Evolutionary conservation across 371 early-diverging fungal genomes (phyloP).

Genomic region (Vairimorpha apis): DNA sequence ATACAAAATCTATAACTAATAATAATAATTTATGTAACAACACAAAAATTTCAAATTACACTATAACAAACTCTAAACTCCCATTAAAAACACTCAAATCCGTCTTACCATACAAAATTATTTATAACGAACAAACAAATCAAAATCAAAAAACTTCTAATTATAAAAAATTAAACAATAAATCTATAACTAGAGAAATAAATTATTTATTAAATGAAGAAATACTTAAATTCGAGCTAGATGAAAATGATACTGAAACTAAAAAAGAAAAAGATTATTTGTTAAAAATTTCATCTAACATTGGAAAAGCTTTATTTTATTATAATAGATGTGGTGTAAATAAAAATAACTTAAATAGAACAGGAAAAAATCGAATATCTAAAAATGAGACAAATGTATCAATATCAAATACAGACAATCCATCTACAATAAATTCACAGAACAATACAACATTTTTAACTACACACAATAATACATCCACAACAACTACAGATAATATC

Average conservation of each 20-base stretch:
- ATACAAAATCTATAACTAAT: no score
- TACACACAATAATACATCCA: no score
- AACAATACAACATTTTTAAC: no score
- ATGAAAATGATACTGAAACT: conserved; percentile 21
- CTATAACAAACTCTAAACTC: no score
- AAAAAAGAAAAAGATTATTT: conserved; percentile 27
- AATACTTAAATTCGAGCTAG: conserved; percentile 16
- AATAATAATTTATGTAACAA: no score
- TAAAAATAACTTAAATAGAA: neutral
- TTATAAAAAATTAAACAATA: neutral
- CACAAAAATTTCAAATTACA: no score
- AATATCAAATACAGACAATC: no score
- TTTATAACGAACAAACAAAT: conserved; percentile 10
- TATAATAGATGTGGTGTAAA: neutral
- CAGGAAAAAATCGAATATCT: neutral
- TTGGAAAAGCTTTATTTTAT: conserved; percentile 21
- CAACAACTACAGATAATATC: no score
- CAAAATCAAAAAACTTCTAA: neutral
- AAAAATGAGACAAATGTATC: no score
- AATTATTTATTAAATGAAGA: conserved; percentile 20
- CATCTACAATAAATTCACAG: no score
- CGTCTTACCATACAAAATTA: conserved; percentile 16
- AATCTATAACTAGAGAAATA: no score
- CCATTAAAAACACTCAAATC: no score
- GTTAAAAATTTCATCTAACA: neutral